phyloP scores from a whole-genome alignment of 2,329 filamentous ascomycete genomes.

The Apiospora pterosperma region DNA sequence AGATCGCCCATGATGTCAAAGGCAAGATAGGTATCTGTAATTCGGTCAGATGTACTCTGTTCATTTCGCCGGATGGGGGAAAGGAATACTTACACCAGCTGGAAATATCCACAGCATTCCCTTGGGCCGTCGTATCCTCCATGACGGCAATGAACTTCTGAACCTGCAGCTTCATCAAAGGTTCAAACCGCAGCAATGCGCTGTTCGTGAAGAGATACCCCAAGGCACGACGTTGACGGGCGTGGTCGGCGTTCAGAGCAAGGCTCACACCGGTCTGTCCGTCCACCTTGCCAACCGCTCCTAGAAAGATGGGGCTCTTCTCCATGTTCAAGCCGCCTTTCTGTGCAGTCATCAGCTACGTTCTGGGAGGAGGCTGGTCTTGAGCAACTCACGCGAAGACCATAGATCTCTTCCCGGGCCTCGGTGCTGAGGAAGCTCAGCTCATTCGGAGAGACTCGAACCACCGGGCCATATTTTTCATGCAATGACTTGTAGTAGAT shows the following conservation, averaged over 20 bases:
- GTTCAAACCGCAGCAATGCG: slow-evolving; percentile 19
- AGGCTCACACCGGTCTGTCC: slow-evolving; percentile 16
- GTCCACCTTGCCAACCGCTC: slow-evolving; percentile 15
- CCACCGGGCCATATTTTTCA: slow-evolving; percentile 24
- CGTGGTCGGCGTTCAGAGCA: slow-evolving; percentile 17
- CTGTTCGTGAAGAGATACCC: slow-evolving; percentile 23
- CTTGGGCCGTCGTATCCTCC: slow-evolving; percentile 5
- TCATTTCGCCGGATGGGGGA: fast-evolving
- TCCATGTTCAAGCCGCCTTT: slow-evolving; percentile 20
- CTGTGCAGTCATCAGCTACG: not conserved
- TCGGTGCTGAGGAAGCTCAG: slow-evolving; percentile 22
- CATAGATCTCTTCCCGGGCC: slow-evolving; percentile 27
- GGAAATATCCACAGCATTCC: slow-evolving; percentile 16
- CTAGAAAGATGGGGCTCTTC: slow-evolving; percentile 22
- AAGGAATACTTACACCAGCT: slow-evolving; percentile 17
- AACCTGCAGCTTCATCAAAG: slow-evolving; percentile 18
- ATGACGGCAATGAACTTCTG: slow-evolving; percentile 18
- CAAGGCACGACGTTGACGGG: slow-evolving; percentile 22
- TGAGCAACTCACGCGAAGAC: slow-evolving; percentile 16
- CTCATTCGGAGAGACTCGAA: slow-evolving; percentile 23
- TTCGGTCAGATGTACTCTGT: not conserved
- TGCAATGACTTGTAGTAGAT: slow-evolving; percentile 20
- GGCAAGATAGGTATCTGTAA: slow-evolving; percentile 14
- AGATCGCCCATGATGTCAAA: slow-evolving; percentile 23
- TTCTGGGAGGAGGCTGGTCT: not conserved